These are phyloP conservation scores for Vitis rotundifolia DNA, from an alignment of 164 flowering plant species.

Conservation along the genomic window DNA sequence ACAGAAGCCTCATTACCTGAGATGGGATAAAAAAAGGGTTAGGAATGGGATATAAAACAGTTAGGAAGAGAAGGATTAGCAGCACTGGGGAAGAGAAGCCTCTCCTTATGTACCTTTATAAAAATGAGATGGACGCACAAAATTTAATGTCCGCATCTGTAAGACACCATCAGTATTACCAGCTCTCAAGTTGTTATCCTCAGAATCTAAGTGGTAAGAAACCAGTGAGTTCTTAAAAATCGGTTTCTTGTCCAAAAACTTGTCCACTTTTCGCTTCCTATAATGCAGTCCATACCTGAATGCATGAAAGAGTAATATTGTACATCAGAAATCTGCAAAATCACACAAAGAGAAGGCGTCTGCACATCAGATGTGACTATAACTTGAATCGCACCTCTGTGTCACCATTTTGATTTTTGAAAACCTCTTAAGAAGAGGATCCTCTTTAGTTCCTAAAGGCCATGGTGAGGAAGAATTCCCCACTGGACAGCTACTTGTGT, in stretches of 20 bases:
- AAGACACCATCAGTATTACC: neutral
- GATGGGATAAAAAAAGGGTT: neutral
- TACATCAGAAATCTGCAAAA: neutral
- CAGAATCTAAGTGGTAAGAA: constrained; percentile 5
- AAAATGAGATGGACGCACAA: constrained; percentile 1
- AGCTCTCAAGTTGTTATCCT: neutral
- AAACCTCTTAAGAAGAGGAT: constrained; percentile 19
- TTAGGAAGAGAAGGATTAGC: neutral
- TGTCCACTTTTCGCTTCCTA: constrained; percentile 14
- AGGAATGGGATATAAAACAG: neutral
- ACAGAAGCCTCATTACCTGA: constrained; percentile 1
- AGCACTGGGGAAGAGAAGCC: neutral
- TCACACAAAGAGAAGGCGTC: neutral
- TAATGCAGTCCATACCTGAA: constrained; percentile 23
- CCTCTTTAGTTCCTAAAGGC: constrained; percentile 3
- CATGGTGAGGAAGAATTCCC: neutral
- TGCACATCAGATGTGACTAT: neutral
- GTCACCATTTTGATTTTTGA: constrained; percentile 13
- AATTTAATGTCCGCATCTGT: constrained; percentile 14
- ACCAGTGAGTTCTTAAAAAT: neutral
- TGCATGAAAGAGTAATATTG: neutral
- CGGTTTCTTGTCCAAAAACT: constrained; percentile 4
- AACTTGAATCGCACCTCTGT: constrained; percentile 10
- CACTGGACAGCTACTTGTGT: neutral
- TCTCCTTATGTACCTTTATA: constrained; percentile 13